These are phyloP conservation scores for Phylloporus rhodoxanthus DNA, from an alignment of 768 basidiomycete genomes.

Conservation along the genomic window DNA sequence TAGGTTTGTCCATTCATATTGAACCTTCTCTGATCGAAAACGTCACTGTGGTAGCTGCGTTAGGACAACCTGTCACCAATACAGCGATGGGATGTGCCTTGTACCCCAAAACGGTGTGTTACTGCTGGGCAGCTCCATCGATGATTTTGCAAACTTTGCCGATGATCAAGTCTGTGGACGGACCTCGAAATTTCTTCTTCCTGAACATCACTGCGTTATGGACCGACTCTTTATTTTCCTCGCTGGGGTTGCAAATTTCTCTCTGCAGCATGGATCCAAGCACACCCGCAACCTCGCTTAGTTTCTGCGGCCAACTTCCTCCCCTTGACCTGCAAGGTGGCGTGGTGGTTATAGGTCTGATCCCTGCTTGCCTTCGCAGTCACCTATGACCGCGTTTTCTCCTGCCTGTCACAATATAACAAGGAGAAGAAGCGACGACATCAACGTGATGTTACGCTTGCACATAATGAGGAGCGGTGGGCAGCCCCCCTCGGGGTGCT, in stretches of 20 bases:
- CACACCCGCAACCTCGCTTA: slow-evolving; percentile 25
- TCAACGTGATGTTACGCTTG: slow-evolving; percentile 25
- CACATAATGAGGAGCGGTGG: slow-evolving; percentile 21
- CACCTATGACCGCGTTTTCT: slow-evolving; percentile 16
- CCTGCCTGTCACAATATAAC: slow-evolving; percentile 22
- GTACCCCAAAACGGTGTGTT: background rate
- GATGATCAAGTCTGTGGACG: slow-evolving; percentile 6
- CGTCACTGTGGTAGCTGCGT: slow-evolving; percentile 11
- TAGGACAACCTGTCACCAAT: slow-evolving; percentile 5
- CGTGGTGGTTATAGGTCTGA: slow-evolving; percentile 14
- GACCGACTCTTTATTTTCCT: slow-evolving; percentile 3
- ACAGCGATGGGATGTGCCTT: background rate
- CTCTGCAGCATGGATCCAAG: slow-evolving; percentile 17
- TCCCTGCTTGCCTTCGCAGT: slow-evolving; percentile 21
- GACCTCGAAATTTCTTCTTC: slow-evolving; percentile 10
- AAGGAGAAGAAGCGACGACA: slow-evolving; percentile 23
- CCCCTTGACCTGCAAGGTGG: slow-evolving; percentile 27
- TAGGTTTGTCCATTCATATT: slow-evolving; percentile 17
- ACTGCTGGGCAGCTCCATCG: background rate
- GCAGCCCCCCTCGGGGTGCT: slow-evolving; percentile 16
- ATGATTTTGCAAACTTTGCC: slow-evolving; percentile 1
- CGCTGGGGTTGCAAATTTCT: slow-evolving; percentile 13
- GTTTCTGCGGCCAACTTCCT: slow-evolving; percentile 19
- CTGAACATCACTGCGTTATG: slow-evolving; percentile 6
- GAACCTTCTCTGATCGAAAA: slow-evolving; percentile 14